Evolutionary conservation across 2,329 filamentous ascomycete genomes (phyloP).

Genomic region (Penicillium sp.): DNA sequence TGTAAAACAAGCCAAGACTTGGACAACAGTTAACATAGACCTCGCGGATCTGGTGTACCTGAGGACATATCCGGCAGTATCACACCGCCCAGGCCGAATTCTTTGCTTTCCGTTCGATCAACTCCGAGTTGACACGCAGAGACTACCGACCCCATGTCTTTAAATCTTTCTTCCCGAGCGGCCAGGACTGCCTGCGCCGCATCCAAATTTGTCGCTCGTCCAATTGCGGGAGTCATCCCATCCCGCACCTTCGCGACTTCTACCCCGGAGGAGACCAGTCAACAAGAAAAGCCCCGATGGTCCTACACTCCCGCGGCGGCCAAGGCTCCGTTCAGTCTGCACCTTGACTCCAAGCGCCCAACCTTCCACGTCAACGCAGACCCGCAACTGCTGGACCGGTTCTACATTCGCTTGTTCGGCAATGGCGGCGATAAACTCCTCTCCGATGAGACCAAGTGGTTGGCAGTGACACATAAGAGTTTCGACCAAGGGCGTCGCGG

Average conservation of each 20-base stretch:
- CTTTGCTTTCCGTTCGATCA: conserved; percentile 21
- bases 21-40: not conserved
- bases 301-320: conserved; percentile 66
- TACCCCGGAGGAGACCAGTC: conserved; percentile 25
- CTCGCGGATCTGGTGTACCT: not conserved
- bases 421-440: conserved; percentile 69
- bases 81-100: conserved; percentile 25
- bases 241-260: conserved; percentile 28
- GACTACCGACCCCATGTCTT: conserved; percentile 44
- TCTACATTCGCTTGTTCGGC: conserved; percentile 76
- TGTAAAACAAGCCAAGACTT: not conserved
- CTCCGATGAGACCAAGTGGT: conserved; percentile 91
- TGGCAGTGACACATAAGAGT: conserved; percentile 96
- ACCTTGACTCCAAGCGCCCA: conserved; percentile 33
- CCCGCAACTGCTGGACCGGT: conserved; percentile 69
- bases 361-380: conserved; percentile 70
- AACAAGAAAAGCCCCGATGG: conserved; percentile 60
- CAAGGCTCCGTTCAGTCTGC: conserved; percentile 61
- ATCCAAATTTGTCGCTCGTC: conserved; percentile 19
- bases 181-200: conserved; percentile 36
- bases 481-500: conserved; percentile 93
- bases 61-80: conserved; percentile 17
- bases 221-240: conserved; percentile 13
- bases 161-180: conserved; percentile 45
- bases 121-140: conserved; percentile 15